These are phyloP conservation scores for Candida gorgasii DNA, from an alignment of 805 yeast species.

Conservation along the genomic window DNA sequence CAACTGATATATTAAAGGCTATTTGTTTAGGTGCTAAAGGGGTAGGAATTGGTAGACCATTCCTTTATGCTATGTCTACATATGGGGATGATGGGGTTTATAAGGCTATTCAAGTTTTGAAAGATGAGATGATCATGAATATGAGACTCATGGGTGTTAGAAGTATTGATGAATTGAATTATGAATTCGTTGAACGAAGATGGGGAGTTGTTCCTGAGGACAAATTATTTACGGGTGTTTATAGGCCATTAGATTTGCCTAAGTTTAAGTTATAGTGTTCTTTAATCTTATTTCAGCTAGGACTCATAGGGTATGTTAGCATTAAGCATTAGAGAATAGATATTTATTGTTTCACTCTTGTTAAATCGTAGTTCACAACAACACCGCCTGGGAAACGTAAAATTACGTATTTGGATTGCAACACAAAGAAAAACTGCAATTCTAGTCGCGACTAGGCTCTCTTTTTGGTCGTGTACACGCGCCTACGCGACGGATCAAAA, in stretches of 20 bases:
- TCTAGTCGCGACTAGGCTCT: not conserved
- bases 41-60: slow-evolving; percentile 75
- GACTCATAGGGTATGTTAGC: not conserved
- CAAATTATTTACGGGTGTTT: slow-evolving; percentile 52
- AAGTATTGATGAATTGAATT: slow-evolving; percentile 52
- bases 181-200: slow-evolving; percentile 60
- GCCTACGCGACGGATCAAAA: slow-evolving; percentile 9
- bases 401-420: no score
- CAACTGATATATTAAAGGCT: slow-evolving; percentile 76
- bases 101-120: slow-evolving; percentile 61
- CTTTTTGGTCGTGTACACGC: slow-evolving; percentile 4
- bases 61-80: slow-evolving; percentile 74
- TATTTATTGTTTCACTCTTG: not conserved
- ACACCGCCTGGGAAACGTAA: no score
- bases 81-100: slow-evolving; percentile 76
- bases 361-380: no score
- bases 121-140: slow-evolving; percentile 61
- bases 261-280: slow-evolving; percentile 39
- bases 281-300: not conserved
- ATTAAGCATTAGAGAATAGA: not conserved
- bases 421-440: no score
- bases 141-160: slow-evolving; percentile 68
- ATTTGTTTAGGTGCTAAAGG: slow-evolving; percentile 76
- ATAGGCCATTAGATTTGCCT: slow-evolving; percentile 56
- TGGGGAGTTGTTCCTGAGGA: slow-evolving; percentile 56